A percentile compares a stretch with the other conserved stretches of the same genome.
These are phyloP conservation scores for Alternaria tenuissima DNA, from an alignment of 2,329 filamentous ascomycete species.

Conservation along the genomic window DNA sequence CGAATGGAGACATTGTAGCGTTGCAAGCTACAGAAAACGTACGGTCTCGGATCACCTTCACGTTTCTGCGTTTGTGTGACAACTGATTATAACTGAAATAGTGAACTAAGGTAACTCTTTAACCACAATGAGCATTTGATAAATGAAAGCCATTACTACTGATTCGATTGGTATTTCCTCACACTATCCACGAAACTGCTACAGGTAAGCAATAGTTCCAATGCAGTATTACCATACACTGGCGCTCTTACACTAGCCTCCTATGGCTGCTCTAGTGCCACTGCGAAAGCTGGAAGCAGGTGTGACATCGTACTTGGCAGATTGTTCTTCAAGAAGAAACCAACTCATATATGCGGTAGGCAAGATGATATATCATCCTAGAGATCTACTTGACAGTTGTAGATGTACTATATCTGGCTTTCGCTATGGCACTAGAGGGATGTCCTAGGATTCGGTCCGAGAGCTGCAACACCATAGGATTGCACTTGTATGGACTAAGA, in stretches of 20 bases:
- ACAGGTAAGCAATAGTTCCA: neutral
- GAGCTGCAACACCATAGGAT: too few relatives aligned
- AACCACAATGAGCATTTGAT: neutral
- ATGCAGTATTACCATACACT: neutral
- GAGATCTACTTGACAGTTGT: neutral
- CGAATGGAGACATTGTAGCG: neutral
- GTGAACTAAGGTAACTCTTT: neutral
- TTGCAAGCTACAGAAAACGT: neutral
- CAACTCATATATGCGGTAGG: neutral
- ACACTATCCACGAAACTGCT: neutral
- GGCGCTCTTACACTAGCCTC: too few relatives aligned
- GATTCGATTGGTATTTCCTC: neutral
- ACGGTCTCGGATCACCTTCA: neutral
- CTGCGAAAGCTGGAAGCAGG: neutral
- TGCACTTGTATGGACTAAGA: too few relatives aligned
- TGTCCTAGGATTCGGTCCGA: too few relatives aligned
- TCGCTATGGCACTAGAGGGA: neutral
- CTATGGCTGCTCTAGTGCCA: neutral
- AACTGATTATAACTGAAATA: neutral
- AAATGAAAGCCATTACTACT: neutral
- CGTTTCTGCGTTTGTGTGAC: neutral
- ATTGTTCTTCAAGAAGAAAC: neutral
- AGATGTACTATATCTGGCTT: neutral
- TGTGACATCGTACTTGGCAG: neutral
- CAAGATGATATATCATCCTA: neutral